These are phyloP conservation scores for Azolla pinnata DNA, from an alignment of 75 land plant species.

Conservation along the genomic window DNA sequence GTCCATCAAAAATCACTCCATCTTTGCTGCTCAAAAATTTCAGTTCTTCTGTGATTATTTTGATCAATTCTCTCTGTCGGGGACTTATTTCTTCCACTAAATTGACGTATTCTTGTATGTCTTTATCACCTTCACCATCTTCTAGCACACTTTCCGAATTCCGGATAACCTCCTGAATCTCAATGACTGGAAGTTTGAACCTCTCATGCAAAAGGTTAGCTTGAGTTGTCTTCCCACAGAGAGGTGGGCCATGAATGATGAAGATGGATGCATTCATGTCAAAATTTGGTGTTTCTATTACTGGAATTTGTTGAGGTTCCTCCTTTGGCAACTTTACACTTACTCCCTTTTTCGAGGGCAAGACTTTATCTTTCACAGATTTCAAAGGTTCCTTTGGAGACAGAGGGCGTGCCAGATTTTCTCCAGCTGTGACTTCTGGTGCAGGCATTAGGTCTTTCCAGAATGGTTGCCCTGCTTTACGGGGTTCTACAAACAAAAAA, in stretches of 20 bases:
- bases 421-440: too few relatives aligned
- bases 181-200: conserved; percentile 20
- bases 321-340: conserved; percentile 2
- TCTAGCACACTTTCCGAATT: neutral
- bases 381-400: conserved; percentile 3
- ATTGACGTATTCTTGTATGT: neutral
- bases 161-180: conserved; percentile 7
- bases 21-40: conserved; percentile 10
- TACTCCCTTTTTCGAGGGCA: neutral
- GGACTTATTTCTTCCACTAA: neutral
- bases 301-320: neutral
- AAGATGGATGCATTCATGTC: conserved; percentile 7
- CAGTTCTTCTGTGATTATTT: conserved; percentile 4
- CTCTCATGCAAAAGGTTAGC: conserved; percentile 12
- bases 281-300: neutral
- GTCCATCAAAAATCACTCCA: conserved; percentile 27
- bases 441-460: conserved; percentile 16
- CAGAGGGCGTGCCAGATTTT: too few relatives aligned
- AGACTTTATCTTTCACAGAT: conserved; percentile 6
- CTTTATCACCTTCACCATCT: neutral
- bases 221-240: conserved; percentile 27
- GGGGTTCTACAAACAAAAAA: conserved; percentile 9
- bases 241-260: conserved; percentile 25
- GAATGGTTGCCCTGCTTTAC: conserved; percentile 28
- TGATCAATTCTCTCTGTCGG: neutral